Percentiles rank a stretch among this genome's conserved stretches.
phyloP scores from a whole-genome alignment of 768 basidiomycete genomes.

The Paxillus rubicundulus region DNA sequence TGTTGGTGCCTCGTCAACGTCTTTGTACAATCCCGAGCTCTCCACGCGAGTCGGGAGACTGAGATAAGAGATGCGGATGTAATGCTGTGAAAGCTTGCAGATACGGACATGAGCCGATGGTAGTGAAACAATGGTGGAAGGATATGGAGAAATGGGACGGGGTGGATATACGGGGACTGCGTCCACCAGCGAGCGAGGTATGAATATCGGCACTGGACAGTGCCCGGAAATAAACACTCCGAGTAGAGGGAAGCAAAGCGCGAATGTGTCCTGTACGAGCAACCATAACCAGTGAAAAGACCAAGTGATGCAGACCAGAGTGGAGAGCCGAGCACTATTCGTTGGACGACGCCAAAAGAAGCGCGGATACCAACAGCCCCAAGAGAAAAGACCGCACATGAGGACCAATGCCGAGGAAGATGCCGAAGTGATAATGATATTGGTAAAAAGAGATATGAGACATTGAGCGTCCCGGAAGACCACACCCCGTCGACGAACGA shows the following conservation, averaged over 20 bases:
- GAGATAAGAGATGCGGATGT: constrained; percentile 36
- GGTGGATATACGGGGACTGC: constrained; percentile 20
- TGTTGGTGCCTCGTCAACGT: constrained; percentile 31
- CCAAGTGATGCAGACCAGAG: constrained; percentile 29
- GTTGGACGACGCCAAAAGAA: constrained; percentile 21
- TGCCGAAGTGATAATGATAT: constrained; percentile 47
- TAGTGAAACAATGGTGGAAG: constrained; percentile 43
- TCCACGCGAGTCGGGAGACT: constrained; percentile 27
- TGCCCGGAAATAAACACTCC: constrained; percentile 30
- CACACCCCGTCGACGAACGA: constrained; percentile 8
- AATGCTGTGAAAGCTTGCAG: constrained; percentile 42
- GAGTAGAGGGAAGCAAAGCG: constrained; percentile 13
- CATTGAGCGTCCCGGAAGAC: constrained; percentile 22
- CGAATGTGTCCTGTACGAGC: constrained; percentile 38
- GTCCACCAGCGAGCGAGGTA: constrained; percentile 40
- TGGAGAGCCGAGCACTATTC: constrained; percentile 30
- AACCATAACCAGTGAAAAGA: constrained; percentile 35
- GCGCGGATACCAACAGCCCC: constrained; percentile 33
- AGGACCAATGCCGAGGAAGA: constrained; percentile 29
- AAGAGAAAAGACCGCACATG: constrained; percentile 26
- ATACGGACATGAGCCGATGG: constrained; percentile 35
- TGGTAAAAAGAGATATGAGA: constrained; percentile 27
- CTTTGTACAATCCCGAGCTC: constrained; percentile 37
- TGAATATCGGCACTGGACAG: constrained; percentile 42
- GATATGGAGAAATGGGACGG: constrained; percentile 23